Conservation (phyloP, 2,329 filamentous ascomycete genomes). For the Diaporthe australafricana region DNA sequence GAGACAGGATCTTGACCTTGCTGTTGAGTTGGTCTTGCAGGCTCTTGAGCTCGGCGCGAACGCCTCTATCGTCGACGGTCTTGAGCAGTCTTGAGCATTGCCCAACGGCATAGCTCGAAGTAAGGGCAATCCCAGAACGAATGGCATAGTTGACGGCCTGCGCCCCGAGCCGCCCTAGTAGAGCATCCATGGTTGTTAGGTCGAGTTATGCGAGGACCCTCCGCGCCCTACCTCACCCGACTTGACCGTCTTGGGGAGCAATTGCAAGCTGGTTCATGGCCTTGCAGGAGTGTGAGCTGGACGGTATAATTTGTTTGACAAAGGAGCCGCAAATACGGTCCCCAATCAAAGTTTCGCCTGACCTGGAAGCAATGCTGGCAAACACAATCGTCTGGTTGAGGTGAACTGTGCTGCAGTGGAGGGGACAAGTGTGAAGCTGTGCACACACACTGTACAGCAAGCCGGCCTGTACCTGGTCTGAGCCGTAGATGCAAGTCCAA, state of each 20-base stretch:
- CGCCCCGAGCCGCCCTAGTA: constrained; percentile 63
- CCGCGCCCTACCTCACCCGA: constrained; percentile 25
- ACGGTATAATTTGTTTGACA: background rate
- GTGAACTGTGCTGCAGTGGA: background rate
- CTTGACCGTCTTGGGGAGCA: constrained; percentile 22
- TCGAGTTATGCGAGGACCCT: constrained; percentile 12
- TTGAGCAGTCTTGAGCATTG: constrained; percentile 84
- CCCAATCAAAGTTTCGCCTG: background rate
- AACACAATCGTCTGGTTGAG: background rate
- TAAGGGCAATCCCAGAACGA: constrained; percentile 85
- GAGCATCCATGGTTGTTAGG: constrained; percentile 74
- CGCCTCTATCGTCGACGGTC: constrained; percentile 77
- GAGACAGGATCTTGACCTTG: constrained; percentile 93
- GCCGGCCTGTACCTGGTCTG: fast-evolving
- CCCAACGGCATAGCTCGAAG: constrained; percentile 84
- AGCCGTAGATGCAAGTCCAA: background rate
- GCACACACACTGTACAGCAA: background rate
- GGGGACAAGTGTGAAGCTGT: background rate
- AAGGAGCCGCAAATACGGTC: background rate
- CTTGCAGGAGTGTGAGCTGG: background rate
- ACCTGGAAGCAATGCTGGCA: background rate
- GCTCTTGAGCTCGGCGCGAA: constrained; percentile 74
- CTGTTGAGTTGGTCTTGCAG: constrained; percentile 82
- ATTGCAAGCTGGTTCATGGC: constrained; percentile 20
- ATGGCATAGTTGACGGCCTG: constrained; percentile 96